phyloP scores from a whole-genome alignment of 495 filamentous ascomycete genomes.

The Oidiodendron maius region DNA sequence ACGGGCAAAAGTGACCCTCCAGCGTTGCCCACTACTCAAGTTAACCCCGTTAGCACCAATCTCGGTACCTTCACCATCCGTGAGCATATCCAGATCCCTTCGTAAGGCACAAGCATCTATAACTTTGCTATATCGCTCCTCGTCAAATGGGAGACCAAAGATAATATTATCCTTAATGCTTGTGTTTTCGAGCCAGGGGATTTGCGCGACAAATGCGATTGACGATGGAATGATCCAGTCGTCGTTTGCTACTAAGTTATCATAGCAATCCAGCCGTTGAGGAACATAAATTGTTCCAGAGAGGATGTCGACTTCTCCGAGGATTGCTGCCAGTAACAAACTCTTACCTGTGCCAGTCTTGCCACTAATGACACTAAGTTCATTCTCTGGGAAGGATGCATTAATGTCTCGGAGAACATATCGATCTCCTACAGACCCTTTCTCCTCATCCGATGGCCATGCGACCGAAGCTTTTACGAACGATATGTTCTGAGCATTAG shows the following conservation, averaged over 20 bases:
- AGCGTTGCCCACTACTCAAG: constrained; percentile 76
- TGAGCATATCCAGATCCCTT: constrained; percentile 69
- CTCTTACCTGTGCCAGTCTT: constrained; percentile 66
- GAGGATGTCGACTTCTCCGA: constrained; percentile 58
- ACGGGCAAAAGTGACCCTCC: constrained; percentile 72
- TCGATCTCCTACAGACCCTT: constrained; percentile 42
- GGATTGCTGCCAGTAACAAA: constrained; percentile 55
- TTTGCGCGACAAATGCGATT: constrained; percentile 75
- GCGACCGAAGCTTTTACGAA: constrained; percentile 68
- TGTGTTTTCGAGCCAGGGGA: constrained; percentile 83
- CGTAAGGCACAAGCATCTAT: constrained; percentile 63
- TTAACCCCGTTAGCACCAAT: constrained; percentile 82
- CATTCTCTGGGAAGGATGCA: constrained; percentile 57
- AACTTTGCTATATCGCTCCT: constrained; percentile 57
- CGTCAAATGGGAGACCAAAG: constrained; percentile 64
- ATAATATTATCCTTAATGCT: constrained; percentile 72
- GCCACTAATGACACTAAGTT: constrained; percentile 67
- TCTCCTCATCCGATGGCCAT: constrained; percentile 60
- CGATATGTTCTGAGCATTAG: constrained; percentile 49
- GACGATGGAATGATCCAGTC: constrained; percentile 67
- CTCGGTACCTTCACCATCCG: constrained; percentile 70
- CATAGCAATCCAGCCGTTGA: constrained; percentile 41
- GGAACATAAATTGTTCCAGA: constrained; percentile 48
- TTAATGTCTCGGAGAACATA: constrained; percentile 59
- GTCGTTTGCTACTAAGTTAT: constrained; percentile 50